Evolutionary conservation across 1,139 yeast species (phyloP).

Genomic region (Sugiyamaella novakii): DNA sequence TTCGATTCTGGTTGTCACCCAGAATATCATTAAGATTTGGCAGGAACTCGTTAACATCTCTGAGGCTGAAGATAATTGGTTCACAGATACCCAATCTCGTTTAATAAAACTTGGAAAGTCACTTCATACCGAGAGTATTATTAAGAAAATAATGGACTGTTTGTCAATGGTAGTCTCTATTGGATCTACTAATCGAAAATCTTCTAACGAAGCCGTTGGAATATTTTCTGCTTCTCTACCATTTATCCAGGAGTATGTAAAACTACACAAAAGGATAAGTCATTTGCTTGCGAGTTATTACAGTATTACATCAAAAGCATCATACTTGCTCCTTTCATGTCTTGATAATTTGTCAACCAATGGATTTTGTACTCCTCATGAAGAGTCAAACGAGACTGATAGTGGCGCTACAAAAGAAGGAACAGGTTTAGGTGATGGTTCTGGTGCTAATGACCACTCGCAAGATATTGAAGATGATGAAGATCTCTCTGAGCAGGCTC

Average conservation of each 20-base stretch:
- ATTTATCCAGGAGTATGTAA: constrained; percentile 37
- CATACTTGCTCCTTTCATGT: constrained; percentile 59
- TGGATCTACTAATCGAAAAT: constrained; percentile 33
- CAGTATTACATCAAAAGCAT: constrained; percentile 46
- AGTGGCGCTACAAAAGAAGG: constrained; percentile 61
- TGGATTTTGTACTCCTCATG: constrained; percentile 90
- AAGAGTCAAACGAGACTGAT: constrained; percentile 60
- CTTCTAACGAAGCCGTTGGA: constrained; percentile 41
- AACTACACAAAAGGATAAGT: constrained; percentile 26
- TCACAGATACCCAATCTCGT: constrained; percentile 52
- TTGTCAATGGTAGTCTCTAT: constrained; percentile 29
- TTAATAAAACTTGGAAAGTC: constrained; percentile 34
- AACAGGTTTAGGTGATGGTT: constrained; percentile 97
- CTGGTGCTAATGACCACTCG: constrained; percentile 78
- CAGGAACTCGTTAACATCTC: constrained; percentile 5
- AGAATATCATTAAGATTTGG: constrained; percentile 11
- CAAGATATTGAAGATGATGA: constrained; percentile 93
- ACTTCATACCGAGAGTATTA: constrained; percentile 41
- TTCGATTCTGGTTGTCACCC: constrained; percentile 49
- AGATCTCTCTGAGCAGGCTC: constrained; percentile 86
- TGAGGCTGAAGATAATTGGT: constrained; percentile 69
- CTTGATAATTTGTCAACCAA: constrained; percentile 67
- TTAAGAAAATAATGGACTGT: constrained; percentile 39
- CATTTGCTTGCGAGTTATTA: constrained; percentile 24
- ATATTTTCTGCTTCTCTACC: constrained; percentile 43